Percentiles rank a stretch among this genome's conserved stretches.
phyloP scores from a whole-genome alignment of 768 basidiomycete species.

The Artomyces pyxidatus region DNA sequence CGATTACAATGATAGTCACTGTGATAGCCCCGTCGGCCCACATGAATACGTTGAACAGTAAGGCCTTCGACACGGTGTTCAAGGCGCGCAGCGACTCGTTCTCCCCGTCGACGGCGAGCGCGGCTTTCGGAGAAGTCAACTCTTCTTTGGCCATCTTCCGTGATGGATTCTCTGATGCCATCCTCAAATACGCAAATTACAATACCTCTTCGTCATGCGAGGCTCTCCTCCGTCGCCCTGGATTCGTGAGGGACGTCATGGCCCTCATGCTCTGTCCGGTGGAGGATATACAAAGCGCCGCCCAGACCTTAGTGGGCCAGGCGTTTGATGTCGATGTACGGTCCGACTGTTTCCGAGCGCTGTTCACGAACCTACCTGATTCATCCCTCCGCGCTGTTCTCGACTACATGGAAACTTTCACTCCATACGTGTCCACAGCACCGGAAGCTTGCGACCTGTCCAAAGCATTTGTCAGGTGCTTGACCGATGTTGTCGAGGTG shows the following conservation, averaged over 20 bases:
- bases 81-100: constrained; percentile 19
- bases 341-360: constrained; percentile 74
- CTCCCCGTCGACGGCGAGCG: constrained; percentile 13
- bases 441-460: constrained; percentile 89
- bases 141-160: constrained; percentile 47
- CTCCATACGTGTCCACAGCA: constrained; percentile 46
- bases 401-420: constrained; percentile 60
- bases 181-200: constrained; percentile 61
- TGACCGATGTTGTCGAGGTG: constrained; percentile 88
- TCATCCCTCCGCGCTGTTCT: constrained; percentile 64
- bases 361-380: constrained; percentile 61
- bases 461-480: constrained; percentile 82
- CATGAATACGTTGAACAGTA: constrained; percentile 50
- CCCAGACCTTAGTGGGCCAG: constrained; percentile 72
- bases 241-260: constrained; percentile 52
- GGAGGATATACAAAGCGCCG: constrained; percentile 63
- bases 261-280: constrained; percentile 77
- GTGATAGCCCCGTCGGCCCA: constrained; percentile 55
- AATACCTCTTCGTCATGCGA: constrained; percentile 43
- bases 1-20: constrained; percentile 48
- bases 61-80: constrained; percentile 38
- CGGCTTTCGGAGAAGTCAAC: constrained; percentile 52
- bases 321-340: constrained; percentile 89
- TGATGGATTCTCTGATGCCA: constrained; percentile 50
- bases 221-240: constrained; percentile 46